Percentiles rank a stretch among this genome's conserved stretches.
Evolutionary conservation across 805 yeast species (phyloP).

Genomic region (Kurtzmaniella cleridarum): DNA sequence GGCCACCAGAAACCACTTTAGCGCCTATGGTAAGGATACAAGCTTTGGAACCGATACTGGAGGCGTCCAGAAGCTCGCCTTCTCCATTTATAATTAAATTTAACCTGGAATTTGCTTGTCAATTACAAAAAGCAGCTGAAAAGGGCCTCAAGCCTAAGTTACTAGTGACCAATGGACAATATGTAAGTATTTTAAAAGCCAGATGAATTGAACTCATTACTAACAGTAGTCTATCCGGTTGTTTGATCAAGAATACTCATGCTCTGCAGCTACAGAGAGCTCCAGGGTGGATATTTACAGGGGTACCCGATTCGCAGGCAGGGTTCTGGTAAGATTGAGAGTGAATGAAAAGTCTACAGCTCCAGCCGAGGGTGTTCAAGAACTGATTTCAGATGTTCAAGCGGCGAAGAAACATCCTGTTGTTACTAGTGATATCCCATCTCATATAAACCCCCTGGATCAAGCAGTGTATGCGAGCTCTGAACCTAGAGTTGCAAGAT

Average conservation of each 20-base stretch:
- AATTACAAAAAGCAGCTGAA: conserved; percentile 15
- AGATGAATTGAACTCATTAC: not conserved
- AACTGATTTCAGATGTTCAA: not conserved
- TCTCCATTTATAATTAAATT: conserved; percentile 24
- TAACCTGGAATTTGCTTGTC: conserved; percentile 21
- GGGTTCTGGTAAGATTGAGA: conserved; percentile 24
- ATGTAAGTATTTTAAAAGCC: conserved; percentile 17
- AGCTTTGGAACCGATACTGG: conserved; percentile 6
- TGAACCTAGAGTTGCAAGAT: conserved; percentile 15
- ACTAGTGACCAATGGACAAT: conserved; percentile 32
- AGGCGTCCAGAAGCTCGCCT: conserved; percentile 9
- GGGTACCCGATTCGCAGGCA: conserved; percentile 15
- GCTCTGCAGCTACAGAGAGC: conserved; percentile 27
- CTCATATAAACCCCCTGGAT: not conserved
- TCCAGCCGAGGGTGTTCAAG: not conserved
- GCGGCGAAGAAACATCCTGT: conserved; percentile 14
- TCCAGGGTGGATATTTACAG: conserved; percentile 31
- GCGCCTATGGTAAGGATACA: conserved; percentile 1
- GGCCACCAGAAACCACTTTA: conserved; percentile 4
- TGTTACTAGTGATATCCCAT: not conserved
- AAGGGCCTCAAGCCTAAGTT: conserved; percentile 21
- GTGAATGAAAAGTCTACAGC: conserved; percentile 9
- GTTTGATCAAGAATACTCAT: conserved; percentile 19
- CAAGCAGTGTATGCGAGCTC: not conserved
- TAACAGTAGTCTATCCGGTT: conserved; percentile 1